Conservation (phyloP, 2,329 filamentous ascomycete genomes). For the Hirsutella rhossiliensis region DNA sequence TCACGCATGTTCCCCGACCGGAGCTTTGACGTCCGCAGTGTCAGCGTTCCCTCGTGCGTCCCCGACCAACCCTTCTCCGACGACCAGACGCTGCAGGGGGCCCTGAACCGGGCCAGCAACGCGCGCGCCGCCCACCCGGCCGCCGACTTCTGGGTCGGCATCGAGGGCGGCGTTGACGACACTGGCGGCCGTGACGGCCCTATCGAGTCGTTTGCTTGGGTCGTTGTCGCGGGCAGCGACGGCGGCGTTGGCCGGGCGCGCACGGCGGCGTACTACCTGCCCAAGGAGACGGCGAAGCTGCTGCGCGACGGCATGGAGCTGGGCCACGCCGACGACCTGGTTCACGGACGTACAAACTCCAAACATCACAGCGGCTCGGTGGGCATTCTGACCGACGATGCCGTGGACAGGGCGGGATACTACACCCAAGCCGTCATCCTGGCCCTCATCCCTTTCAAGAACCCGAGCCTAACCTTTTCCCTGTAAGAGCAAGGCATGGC, state of each 20-base stretch:
- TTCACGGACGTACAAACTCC: slow-evolving; percentile 24
- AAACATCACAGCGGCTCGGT: slow-evolving; percentile 26
- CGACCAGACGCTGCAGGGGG: slow-evolving; percentile 24
- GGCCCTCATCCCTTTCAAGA: slow-evolving; percentile 28
- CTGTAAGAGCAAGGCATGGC: too few species aligned
- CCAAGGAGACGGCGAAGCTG: slow-evolving; percentile 21
- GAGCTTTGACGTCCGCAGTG: slow-evolving; percentile 11
- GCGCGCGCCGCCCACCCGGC: slow-evolving; percentile 16
- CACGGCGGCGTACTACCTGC: slow-evolving; percentile 24
- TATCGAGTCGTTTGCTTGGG: slow-evolving; percentile 27
- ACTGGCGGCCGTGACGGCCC: slow-evolving; percentile 6
- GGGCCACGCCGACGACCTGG: slow-evolving; percentile 24
- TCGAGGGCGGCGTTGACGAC: slow-evolving; percentile 27
- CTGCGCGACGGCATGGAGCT: slow-evolving; percentile 25
- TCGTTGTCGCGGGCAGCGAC: slow-evolving; percentile 16
- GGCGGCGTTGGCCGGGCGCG: slow-evolving; percentile 22
- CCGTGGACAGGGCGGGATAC: slow-evolving; percentile 21
- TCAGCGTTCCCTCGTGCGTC: slow-evolving; percentile 24
- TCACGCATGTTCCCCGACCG: slow-evolving; percentile 18
- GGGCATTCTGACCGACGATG: slow-evolving; percentile 25
- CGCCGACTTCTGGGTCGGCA: slow-evolving; percentile 27
- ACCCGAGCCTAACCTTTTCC: slow-evolving; percentile 18
- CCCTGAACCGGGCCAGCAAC: slow-evolving; percentile 22
- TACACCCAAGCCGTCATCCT: slow-evolving; percentile 27
- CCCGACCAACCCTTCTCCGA: slow-evolving; percentile 27